phyloP scores from a whole-genome alignment of 441 rosid genomes.

The Populus hybrid region DNA sequence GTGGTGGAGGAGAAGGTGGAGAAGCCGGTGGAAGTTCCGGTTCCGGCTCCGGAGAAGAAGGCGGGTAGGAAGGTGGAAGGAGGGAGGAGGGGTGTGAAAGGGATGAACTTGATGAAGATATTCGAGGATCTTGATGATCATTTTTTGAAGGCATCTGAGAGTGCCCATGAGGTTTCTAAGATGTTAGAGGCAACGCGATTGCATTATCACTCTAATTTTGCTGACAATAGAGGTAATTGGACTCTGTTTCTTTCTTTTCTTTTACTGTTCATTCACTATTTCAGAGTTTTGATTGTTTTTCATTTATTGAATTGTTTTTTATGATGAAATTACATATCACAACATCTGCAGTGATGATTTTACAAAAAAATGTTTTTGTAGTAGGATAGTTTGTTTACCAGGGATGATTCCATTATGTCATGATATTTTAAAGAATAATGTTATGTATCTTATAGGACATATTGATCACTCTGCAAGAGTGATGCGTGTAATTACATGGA shows the following conservation, averaged over 20 bases:
- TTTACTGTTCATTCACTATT: too few relatives aligned
- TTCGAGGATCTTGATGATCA: slow-evolving; percentile 75
- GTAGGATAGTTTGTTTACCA: not conserved
- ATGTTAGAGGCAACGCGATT: slow-evolving; percentile 90
- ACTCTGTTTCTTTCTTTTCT: not conserved
- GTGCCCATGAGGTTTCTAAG: slow-evolving; percentile 94
- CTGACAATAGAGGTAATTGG: slow-evolving; percentile 69
- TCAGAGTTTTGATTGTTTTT: not conserved
- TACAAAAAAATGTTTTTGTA: not conserved
- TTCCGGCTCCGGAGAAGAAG: slow-evolving; percentile 12
- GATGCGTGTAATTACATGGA: slow-evolving; percentile 95
- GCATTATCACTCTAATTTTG: slow-evolving; percentile 98
- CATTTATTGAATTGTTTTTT: slow-evolving; percentile 1
- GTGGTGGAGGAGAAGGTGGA: slow-evolving; percentile 32
- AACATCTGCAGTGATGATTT: not conserved
- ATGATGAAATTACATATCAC: not conserved
- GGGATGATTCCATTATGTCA: not conserved
- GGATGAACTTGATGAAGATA: slow-evolving; percentile 42
- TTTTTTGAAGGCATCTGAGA: slow-evolving; percentile 80
- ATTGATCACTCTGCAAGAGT: slow-evolving; percentile 33
- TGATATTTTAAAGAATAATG: slow-evolving; percentile 1
- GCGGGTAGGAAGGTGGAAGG: slow-evolving; percentile 31
- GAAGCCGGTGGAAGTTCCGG: slow-evolving; percentile 21
- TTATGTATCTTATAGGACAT: slow-evolving; percentile 49
- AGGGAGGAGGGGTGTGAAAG: slow-evolving; percentile 41